Evolutionary conservation across 169 alveolate species (phyloP), one percentile per base, ranked within the genome.

Genomic region (Plasmodium ovale): DNA sequence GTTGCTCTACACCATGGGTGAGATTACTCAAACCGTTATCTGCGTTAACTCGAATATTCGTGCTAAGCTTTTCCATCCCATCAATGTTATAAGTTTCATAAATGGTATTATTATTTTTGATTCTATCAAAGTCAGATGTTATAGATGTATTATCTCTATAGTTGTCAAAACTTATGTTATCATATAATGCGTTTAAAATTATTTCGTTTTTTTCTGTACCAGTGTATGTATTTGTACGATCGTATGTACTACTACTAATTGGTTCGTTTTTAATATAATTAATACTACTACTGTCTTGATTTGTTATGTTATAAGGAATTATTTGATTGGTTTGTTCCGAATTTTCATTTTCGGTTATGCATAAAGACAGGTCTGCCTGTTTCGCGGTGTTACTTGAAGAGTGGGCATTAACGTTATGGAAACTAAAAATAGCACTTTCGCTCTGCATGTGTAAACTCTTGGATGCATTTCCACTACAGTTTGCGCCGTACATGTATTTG

Each of bases 121-220:
- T 54, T 25, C 29, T 51, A 9, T 44, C 37, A 39, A 14, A 14
- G 10, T 77, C 16, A 29, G 10, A 25, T 21, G 53, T 62, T 33
- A 12, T 23, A 42, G 64, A 37, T 29, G 35, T 19, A 53, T 68
- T 37, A 77, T 62, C 62, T n/a, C 47, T 49, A 16, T 44, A 60
- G n/a, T 51, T 27, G 6, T 47, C 79, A 44, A 60, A 31, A 77
- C 27, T 5, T 12, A 4, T 31, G 10, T 27, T 64, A 37, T 77
- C 51, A 60, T 60, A 27, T 62, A 77, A 77, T 33, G 42, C 37
- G 23, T 59, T 42, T 60, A 54, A 77, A 23, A 42, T 27, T 42
- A 23, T 29, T 31, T 62, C 51, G 35, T 44, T 60, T 44, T 77
- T 77, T 25, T n/a, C n/a, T n/a, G n/a, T n/a, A n/a, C n/a, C n/a